phyloP scores from a whole-genome alignment of 345 rosid species.

The Syzygium aqueum region DNA sequence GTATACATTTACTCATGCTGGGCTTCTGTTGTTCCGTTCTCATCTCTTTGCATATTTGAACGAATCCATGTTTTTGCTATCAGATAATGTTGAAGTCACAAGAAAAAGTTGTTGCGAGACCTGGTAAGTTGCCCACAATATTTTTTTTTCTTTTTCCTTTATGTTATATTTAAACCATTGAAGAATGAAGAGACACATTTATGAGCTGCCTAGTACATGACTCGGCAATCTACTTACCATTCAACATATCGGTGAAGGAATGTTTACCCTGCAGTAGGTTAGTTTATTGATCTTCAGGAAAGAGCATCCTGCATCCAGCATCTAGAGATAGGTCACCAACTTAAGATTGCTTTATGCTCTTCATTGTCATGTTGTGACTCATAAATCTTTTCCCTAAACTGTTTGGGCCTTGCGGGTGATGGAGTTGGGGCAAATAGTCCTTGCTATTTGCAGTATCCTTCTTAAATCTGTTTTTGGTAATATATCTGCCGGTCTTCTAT shows the following conservation, averaged over 20 bases:
- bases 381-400: background rate
- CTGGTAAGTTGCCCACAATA: constrained; percentile 40
- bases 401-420: background rate
- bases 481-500: background rate
- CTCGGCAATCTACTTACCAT: background rate
- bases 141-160: background rate
- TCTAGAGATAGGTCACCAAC: background rate
- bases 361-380: background rate
- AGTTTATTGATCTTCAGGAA: background rate
- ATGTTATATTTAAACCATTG: background rate
- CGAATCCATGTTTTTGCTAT: constrained; percentile 1
- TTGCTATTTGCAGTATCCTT: background rate
- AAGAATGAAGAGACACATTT: background rate
- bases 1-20: constrained; percentile 15
- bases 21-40: background rate
- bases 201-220: background rate
- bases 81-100: constrained; percentile 96
- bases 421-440: background rate
- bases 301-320: background rate
- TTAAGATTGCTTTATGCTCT: background rate
- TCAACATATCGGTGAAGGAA: background rate
- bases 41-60: background rate
- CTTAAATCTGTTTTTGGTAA: background rate
- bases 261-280: background rate
- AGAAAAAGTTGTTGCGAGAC: constrained; percentile 74